Base-by-base conservation (phyloP, 768 basidiomycete genomes). In the Tremella yokohamensis region DNA sequence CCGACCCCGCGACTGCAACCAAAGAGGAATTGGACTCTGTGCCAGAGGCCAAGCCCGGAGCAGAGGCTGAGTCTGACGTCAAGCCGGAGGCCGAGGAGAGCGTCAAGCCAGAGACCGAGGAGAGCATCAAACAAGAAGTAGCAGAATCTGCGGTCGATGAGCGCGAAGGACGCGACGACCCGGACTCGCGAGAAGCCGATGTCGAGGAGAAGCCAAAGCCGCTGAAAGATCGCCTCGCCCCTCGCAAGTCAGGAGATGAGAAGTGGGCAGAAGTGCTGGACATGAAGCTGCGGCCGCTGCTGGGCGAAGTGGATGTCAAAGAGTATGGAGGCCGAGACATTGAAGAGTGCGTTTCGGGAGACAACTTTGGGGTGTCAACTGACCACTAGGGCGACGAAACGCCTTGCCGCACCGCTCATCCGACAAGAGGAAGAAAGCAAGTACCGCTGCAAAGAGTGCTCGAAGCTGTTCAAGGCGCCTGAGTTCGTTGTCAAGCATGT, bases 401-500 rank as follows among this genome's bases (percentile, higher is more conserved):
- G 86, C 69, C 82, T 86, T 12, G 85, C 87, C 20, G 87, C 88
- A 56, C 85, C 85, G 1, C 82, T 82, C 74, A 83, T 98, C 76
- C 93, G 93, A 78, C 88, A 91, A 74, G 94, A 98, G 77, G 94
- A 97, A 65, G 90, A 94, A 77, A 89, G 87, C 69, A 98, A 96
- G 75, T 98, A 89, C 79, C 83, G 96, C 63, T 99, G 96, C 80
- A 94, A 90, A 80, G 72, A 76, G 40, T 99, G 96, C 77, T 87
- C 86, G 78, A 99, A 99, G 80, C 82, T 98, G 19, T 99, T 99
- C 85, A 93, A 93, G 76, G 96, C 92, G 3, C 87, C 89, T 34
- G 85, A 92, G 22, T 99, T 97, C 78, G 89, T 98, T 49, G 90
- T 94, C 79, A 98, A 98, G 81, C 96, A 99, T 75, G 86, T 99